These are phyloP conservation scores for Bathelium albidoporum DNA, from an alignment of 495 filamentous ascomycete genomes.

Conservation along the genomic window DNA sequence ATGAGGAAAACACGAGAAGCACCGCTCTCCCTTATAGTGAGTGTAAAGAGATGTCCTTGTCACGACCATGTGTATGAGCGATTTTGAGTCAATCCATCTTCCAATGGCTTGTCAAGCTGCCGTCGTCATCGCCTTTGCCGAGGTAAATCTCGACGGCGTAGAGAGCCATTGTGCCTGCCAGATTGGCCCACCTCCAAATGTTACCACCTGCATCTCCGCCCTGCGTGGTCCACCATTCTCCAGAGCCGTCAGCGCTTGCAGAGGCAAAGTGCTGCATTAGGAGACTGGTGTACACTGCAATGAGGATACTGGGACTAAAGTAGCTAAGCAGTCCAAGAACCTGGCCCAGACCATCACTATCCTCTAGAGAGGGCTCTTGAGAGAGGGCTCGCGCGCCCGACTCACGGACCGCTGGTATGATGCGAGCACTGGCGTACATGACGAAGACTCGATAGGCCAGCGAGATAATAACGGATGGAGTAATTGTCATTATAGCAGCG, in stretches of 20 bases:
- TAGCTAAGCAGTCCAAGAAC: slow-evolving; percentile 74
- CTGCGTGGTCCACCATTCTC: slow-evolving; percentile 77
- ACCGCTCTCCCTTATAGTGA: too few relatives aligned
- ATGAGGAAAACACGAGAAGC: too few relatives aligned
- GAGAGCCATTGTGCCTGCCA: slow-evolving; percentile 73
- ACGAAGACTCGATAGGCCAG: slow-evolving; percentile 87
- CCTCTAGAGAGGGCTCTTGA: slow-evolving; percentile 73
- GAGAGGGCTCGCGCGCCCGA: slow-evolving; percentile 70
- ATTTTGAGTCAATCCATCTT: slow-evolving; percentile 65
- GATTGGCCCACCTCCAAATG: slow-evolving; percentile 86
- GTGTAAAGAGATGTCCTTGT: too few relatives aligned
- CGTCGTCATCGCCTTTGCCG: slow-evolving; percentile 64
- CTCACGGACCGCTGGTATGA: slow-evolving; percentile 86
- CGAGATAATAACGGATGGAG: slow-evolving; percentile 87
- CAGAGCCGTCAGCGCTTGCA: slow-evolving; percentile 49
- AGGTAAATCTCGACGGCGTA: slow-evolving; percentile 85
- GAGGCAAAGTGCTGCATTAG: slow-evolving; percentile 89
- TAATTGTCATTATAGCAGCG: slow-evolving; percentile 84
- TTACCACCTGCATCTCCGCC: slow-evolving; percentile 71
- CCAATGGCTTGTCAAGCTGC: slow-evolving; percentile 68
- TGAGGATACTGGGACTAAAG: slow-evolving; percentile 85
- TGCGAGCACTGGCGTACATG: slow-evolving; percentile 88
- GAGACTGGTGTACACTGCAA: slow-evolving; percentile 93
- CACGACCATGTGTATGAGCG: too few relatives aligned
- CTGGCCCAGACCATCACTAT: slow-evolving; percentile 69